Conservation (phyloP, 78 protist genomes). For the Dictyostelium purpureum region DNA sequence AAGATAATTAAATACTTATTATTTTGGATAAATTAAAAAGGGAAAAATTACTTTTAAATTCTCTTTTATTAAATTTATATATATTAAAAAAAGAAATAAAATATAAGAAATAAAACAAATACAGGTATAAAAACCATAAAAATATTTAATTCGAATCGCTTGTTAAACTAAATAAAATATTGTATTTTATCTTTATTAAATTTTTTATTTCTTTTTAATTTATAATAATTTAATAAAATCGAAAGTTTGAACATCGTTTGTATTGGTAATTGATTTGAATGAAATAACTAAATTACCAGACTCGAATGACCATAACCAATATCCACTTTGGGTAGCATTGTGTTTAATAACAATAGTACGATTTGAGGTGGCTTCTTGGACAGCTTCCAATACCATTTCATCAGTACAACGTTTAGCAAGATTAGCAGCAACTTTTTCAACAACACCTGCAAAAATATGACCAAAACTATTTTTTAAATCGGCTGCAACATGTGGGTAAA, state of each 20-base stretch:
- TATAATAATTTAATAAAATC: conserved; percentile 47
- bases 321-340: background rate
- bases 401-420: background rate
- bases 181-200: no score
- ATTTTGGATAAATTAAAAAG: no score
- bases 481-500: background rate
- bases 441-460: background rate
- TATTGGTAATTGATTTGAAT: conserved; percentile 15
- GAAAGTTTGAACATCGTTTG: no score
- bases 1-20: no score
- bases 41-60: no score
- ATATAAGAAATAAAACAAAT: no score
- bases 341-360: background rate
- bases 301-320: conserved; percentile 18
- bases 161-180: no score
- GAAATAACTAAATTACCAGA: conserved; percentile 3
- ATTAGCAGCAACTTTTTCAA: background rate
- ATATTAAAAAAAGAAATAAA: no score
- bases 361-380: background rate
- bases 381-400: background rate
- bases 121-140: no score
- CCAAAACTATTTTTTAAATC: background rate
- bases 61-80: no score
- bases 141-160: no score
- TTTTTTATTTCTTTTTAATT: no score